Percentiles rank a stretch among this genome's conserved stretches.
These are phyloP conservation scores for Candida yuanshanica DNA, from an alignment of 805 yeast genomes.

Conservation along the genomic window DNA sequence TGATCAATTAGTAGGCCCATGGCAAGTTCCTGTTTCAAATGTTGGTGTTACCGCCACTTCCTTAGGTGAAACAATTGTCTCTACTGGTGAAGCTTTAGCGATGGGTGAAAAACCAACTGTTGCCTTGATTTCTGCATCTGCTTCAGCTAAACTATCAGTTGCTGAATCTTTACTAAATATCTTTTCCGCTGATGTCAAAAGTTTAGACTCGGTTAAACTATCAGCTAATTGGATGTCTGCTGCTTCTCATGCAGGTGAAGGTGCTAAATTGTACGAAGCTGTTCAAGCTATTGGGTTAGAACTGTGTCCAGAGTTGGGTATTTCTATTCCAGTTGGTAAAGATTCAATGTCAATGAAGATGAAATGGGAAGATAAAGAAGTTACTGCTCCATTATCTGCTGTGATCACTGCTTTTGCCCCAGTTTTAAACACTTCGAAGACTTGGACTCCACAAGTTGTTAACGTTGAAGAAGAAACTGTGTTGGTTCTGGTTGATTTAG, in stretches of 20 bases:
- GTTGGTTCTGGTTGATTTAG: constrained; percentile 74
- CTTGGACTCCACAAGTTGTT: constrained; percentile 90
- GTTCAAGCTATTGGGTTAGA: constrained; percentile 95
- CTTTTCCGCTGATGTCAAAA: constrained; percentile 81
- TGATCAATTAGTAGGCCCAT: constrained; percentile 98
- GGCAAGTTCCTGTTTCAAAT: constrained; percentile 99
- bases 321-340: constrained; percentile 95
- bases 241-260: constrained; percentile 92
- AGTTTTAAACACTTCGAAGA: constrained; percentile 73
- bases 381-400: constrained; percentile 90
- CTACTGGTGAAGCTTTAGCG: constrained; percentile 95
- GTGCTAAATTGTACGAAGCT: constrained; percentile 90
- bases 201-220: constrained; percentile 68
- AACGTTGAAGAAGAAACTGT: constrained; percentile 46
- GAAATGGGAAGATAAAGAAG: constrained; percentile 93
- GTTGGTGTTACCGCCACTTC: constrained; percentile 95
- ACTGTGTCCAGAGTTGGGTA: constrained; percentile 86
- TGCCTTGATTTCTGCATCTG: constrained; percentile 82
- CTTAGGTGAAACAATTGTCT: constrained; percentile 61
- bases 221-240: constrained; percentile 99
- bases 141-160: constrained; percentile 91
- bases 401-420: constrained; percentile 90
- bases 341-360: constrained; percentile 99
- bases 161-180: constrained; percentile 90
- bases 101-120: constrained; percentile 94